Evolutionary conservation across 1,139 yeast genomes (phyloP).

Genomic region (Kodamaea suecica): DNA sequence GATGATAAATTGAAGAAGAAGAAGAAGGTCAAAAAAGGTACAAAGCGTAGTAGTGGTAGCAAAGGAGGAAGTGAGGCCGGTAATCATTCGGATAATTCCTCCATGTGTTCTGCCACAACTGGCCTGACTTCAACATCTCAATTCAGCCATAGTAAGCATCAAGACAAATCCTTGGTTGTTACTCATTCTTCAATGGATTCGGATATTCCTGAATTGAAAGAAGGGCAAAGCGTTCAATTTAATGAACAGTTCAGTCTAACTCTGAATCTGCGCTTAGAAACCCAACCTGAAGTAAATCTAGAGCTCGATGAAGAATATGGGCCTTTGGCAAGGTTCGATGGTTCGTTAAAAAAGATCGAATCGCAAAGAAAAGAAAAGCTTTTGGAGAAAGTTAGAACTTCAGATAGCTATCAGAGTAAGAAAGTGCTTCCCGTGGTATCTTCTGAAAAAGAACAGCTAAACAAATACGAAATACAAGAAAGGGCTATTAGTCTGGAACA

Average conservation of each 20-base stretch:
- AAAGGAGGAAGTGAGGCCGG: constrained; percentile 1
- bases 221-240: too few species aligned
- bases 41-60: background rate
- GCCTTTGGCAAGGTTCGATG: background rate
- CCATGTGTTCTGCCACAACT: constrained; percentile 5
- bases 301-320: too few species aligned
- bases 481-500: too few species aligned
- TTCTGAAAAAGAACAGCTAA: too few species aligned
- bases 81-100: constrained; percentile 5
- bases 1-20: constrained; percentile 14
- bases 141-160: constrained; percentile 1
- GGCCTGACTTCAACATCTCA: constrained; percentile 4
- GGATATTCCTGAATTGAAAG: background rate
- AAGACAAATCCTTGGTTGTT: constrained; percentile 1
- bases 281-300: constrained; percentile 1
- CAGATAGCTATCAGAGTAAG: too few species aligned
- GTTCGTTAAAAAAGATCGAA: background rate
- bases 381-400: background rate
- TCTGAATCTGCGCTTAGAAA: background rate
- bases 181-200: constrained; percentile 4
- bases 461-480: too few species aligned
- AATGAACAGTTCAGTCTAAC: too few species aligned
- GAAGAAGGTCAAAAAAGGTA: constrained; percentile 11
- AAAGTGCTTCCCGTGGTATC: too few species aligned
- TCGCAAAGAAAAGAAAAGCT: background rate